A percentile compares a stretch with the other conserved stretches of the same genome.
Conservation (phyloP, 2,329 filamentous ascomycete species). For the Fusarium abutilonis region DNA sequence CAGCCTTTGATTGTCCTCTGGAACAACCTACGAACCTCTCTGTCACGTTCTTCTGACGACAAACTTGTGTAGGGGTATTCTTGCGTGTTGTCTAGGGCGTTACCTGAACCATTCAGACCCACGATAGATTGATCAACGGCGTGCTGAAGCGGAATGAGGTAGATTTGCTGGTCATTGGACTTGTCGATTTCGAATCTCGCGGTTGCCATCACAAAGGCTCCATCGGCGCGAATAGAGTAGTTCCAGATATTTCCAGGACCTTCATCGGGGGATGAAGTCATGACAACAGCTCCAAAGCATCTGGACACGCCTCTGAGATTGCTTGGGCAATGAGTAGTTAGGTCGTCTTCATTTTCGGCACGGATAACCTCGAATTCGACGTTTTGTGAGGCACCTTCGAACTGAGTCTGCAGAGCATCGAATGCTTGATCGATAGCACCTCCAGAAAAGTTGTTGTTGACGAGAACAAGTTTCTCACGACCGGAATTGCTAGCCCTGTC, state of each 20-base stretch:
- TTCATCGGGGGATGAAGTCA: conserved; percentile 78
- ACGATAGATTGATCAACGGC: conserved; percentile 81
- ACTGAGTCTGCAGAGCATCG: conserved; percentile 65
- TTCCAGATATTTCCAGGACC: conserved; percentile 78
- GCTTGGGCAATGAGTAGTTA: conserved; percentile 71
- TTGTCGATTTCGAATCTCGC: conserved; percentile 70
- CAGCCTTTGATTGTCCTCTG: conserved; percentile 78
- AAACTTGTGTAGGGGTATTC: conserved; percentile 82
- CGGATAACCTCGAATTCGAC: conserved; percentile 65
- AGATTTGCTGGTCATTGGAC: conserved; percentile 81
- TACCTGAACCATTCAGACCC: conserved; percentile 56
- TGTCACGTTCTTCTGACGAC: conserved; percentile 72
- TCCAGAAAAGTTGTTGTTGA: conserved; percentile 76
- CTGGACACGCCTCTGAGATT: conserved; percentile 72
- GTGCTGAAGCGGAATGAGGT: conserved; percentile 80
- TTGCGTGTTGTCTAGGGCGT: conserved; percentile 54
- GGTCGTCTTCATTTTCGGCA: conserved; percentile 63
- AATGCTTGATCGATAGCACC: conserved; percentile 80
- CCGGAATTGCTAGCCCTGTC: conserved; percentile 60
- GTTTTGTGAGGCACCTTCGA: conserved; percentile 62
- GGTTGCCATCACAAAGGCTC: conserved; percentile 66
- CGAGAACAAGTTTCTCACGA: conserved; percentile 77
- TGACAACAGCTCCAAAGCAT: conserved; percentile 79
- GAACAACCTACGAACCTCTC: conserved; percentile 73
- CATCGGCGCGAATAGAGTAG: conserved; percentile 84